Evolutionary conservation across 495 filamentous ascomycete genomes (phyloP).

Genomic region (Xylaria palmicola): DNA sequence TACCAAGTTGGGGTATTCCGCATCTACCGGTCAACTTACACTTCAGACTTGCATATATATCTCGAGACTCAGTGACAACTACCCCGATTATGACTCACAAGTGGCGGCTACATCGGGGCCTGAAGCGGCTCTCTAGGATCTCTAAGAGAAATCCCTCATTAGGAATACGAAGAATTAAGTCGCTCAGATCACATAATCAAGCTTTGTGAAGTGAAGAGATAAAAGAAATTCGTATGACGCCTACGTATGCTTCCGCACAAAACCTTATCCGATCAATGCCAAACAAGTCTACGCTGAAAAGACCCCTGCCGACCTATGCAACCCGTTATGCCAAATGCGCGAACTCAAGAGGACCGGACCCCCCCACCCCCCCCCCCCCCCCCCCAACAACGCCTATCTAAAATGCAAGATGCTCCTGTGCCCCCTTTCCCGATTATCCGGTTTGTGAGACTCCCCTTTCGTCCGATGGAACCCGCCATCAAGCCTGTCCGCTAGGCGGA

Average conservation of each 20-base stretch:
- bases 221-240: too few relatives aligned
- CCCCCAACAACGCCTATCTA: not conserved
- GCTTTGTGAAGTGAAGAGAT: too few relatives aligned
- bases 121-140: not conserved
- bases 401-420: slow-evolving; percentile 5
- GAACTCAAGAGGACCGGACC: too few relatives aligned
- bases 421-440: not conserved
- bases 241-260: too few relatives aligned
- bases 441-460: not conserved
- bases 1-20: not conserved
- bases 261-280: not conserved
- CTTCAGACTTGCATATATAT: not conserved
- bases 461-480: slow-evolving; percentile 1
- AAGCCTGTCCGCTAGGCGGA: slow-evolving; percentile 6
- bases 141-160: too few relatives aligned
- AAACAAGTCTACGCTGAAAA: not conserved
- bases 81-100: not conserved
- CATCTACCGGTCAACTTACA: not conserved
- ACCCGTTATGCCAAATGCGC: not conserved
- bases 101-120: not conserved
- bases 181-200: too few relatives aligned
- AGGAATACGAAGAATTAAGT: not conserved
- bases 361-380: too few relatives aligned
- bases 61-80: not conserved
- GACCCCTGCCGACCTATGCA: not conserved